These are phyloP conservation scores for Colletotrichum sp. DNA, from an alignment of 2,329 filamentous ascomycete species.

Conservation along the genomic window DNA sequence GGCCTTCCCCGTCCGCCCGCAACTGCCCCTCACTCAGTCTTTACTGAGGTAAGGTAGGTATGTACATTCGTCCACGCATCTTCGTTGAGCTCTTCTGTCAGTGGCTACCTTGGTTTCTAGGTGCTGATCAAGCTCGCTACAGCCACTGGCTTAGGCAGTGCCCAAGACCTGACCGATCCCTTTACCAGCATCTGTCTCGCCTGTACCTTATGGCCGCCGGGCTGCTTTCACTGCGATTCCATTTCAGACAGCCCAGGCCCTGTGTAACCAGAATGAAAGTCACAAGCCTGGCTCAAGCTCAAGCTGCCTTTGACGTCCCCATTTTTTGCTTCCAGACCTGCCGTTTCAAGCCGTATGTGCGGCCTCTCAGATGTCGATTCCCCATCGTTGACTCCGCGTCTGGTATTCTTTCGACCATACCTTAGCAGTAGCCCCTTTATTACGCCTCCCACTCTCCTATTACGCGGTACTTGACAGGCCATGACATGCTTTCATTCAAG, in stretches of 20 bases:
- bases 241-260: neutral
- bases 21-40: slow-evolving; percentile 16
- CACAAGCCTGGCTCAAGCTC: neutral
- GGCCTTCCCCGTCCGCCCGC: slow-evolving; percentile 17
- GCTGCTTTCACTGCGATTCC: neutral
- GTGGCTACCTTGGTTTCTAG: slow-evolving; percentile 7
- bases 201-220: neutral
- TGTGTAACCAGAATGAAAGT: neutral
- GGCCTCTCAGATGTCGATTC: neutral
- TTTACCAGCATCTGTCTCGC: neutral
- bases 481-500: neutral
- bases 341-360: neutral
- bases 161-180: slow-evolving; percentile 1
- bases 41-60: no score
- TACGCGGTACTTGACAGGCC: neutral
- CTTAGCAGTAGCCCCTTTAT: neutral
- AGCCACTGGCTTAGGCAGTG: neutral
- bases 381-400: neutral
- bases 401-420: neutral
- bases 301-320: neutral
- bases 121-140: slow-evolving; percentile 9
- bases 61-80: neutral
- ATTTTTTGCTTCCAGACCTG: neutral
- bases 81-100: neutral
- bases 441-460: neutral